Evolutionary conservation across 2,329 filamentous ascomycete species (phyloP), one percentile per base, ranked within the genome.

Genomic region (Seiridium unicorne): DNA sequence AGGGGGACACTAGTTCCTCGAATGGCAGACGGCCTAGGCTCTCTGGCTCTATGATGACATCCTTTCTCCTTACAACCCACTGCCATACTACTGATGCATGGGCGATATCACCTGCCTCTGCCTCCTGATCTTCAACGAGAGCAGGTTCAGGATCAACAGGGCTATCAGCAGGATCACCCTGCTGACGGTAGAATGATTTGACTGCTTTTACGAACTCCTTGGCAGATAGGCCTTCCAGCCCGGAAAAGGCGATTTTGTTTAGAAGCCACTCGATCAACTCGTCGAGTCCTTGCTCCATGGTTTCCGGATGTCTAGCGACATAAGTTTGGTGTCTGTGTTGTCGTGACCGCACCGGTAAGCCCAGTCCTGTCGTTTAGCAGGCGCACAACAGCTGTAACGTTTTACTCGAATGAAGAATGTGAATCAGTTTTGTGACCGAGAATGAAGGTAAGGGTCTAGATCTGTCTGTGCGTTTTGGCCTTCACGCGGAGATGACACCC

Each of bases 211-310:
- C 62, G 34, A 72, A 51, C 34, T 65, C 64, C 40, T 64, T 55
- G 18, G 71, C 64, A 7, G 68, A 68, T 55, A 69, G 72, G 10
- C 71, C 71, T 63, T 70, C 71, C 58, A 75, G 71, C 40, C 78
- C 77, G 42, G 74, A 75, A 66, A 78, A 79, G 18, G 77, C 77
- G 47, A 78, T 77, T 69, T 80, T 76, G 1, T 70, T 73, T 59
- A 80, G 70, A 61, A 80, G 75, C 61, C 72, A 74, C 65, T 80
- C 77, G 56, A 80, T 72, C 66, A 80, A 68, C 67, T 76, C 76
- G 67, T 80, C 78, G 61, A 79, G 73, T 64, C 76, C 77, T 63
- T 68, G 73, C 51, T 70, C 71, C 73, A 76, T 76, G 34, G 60
- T 51, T 10, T 26, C 18, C 32, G 57, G 36, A 26, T 44, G 55